Base-by-base conservation (phyloP, 768 basidiomycete genomes). In the Xerocomus potaroensis region DNA sequence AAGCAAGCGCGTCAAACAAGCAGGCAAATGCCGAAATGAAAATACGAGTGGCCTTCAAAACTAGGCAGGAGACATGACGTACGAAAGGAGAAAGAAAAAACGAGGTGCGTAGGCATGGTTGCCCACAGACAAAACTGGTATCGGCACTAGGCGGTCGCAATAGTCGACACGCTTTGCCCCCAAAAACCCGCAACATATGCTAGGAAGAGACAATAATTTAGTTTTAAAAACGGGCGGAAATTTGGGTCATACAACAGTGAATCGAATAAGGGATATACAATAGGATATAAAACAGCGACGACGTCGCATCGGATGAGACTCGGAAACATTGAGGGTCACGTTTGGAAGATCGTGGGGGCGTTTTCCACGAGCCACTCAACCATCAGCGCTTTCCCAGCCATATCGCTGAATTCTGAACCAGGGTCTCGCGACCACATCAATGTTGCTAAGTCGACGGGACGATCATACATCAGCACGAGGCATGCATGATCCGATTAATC, bases 301-400 rank as follows among this genome's bases (percentile, higher is more conserved):
- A n/a, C 34, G 33, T 35, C 43, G 22, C 16, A 15, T 27, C 8
- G n/a, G n/a, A n/a, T 8, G 15, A 26, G 23, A 38, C 14, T 23
- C n/a, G n/a, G 19, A 18, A 12, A 30, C 19, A 27, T 38, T 32
- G n/a, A 23, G 6, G 37, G 45, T 54, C 50, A 57, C 22, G 41
- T 30, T 38, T 36, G 57, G 57, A 78, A 78, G 56, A 87, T 69
- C 21, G 66, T 64, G 32, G 73, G 76, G 11, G 90, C 90, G 61
- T 95, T 87, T 62, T 97, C 93, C 50, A 98, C 82, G 54, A 97
- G 79, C 87, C 93, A 96, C 66, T 96, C 92, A 41, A 99, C 76
- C 58, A 87, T 81, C 48, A 93, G 77, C 6, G 95, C 91, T 68
- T 95, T 97, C 43, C 91, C 91, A 8, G 91, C 94, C 90, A 98